phyloP scores from a whole-genome alignment of 1,284 basidiomycete genomes.

The Lignosus rhinocerotis region DNA sequence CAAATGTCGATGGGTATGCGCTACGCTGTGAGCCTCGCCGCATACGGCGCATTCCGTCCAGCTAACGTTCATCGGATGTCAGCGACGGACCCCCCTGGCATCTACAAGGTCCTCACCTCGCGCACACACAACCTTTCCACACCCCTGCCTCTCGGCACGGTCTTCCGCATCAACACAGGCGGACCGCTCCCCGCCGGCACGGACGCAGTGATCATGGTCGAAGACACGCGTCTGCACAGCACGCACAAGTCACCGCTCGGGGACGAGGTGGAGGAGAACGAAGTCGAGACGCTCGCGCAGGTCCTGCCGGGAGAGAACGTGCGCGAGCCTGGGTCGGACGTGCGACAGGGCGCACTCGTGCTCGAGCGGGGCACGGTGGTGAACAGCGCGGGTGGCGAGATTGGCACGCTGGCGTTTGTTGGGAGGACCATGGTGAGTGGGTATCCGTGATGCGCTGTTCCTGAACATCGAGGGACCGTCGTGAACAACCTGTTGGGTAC shows the following conservation, averaged over 20 bases:
- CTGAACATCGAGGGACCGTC: not conserved
- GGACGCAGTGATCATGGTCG: constrained; percentile 88
- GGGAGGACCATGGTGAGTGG: constrained; percentile 63
- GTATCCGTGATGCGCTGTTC: not conserved
- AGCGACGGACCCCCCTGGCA: constrained; percentile 63
- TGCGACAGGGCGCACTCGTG: constrained; percentile 66
- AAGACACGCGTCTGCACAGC: constrained; percentile 77
- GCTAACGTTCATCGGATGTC: not conserved
- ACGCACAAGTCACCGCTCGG: constrained; percentile 37
- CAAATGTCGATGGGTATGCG: constrained; percentile 89
- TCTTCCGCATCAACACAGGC: constrained; percentile 82
- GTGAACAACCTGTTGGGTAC: not conserved
- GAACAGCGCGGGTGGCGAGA: constrained; percentile 73
- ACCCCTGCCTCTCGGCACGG: constrained; percentile 48
- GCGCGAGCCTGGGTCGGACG: constrained; percentile 74
- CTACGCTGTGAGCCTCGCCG: constrained; percentile 54
- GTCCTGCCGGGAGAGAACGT: constrained; percentile 74
- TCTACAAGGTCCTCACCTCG: constrained; percentile 73
- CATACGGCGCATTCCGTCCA: not conserved
- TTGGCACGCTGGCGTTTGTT: constrained; percentile 84
- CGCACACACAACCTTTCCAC: constrained; percentile 43
- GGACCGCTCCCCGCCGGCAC: constrained; percentile 73
- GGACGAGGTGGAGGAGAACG: constrained; percentile 57
- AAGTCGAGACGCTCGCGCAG: constrained; percentile 67
- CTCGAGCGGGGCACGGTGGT: constrained; percentile 64